These are phyloP conservation scores for Cunninghamia lanceolata DNA, from an alignment of 75 land plant genomes.

Conservation along the genomic window DNA sequence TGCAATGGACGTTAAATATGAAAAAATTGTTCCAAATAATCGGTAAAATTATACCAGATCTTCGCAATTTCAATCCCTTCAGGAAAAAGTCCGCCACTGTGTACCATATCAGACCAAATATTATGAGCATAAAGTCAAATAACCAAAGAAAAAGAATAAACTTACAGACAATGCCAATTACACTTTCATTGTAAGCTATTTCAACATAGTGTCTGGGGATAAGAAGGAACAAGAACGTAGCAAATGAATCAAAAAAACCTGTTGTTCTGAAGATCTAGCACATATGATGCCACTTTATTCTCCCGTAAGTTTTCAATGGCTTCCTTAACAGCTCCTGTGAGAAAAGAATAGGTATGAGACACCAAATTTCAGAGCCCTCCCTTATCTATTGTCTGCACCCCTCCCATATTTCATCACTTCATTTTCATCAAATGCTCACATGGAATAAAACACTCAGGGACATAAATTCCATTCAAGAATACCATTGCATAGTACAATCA, in stretches of 20 bases:
- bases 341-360: not conserved
- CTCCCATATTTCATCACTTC: not conserved
- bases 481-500: not conserved
- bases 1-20: not conserved
- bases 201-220: not conserved
- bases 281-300: constrained; percentile 68
- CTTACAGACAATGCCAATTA: not conserved
- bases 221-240: not conserved
- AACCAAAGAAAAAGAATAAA: not conserved
- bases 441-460: not conserved
- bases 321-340: constrained; percentile 81
- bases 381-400: not conserved
- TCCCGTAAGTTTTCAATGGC: constrained; percentile 76
- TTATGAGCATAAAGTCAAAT: not conserved
- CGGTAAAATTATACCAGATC: constrained; percentile 64
- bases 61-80: constrained; percentile 95
- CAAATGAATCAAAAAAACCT: constrained; percentile 39
- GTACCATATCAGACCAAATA: constrained; percentile 13
- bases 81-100: constrained; percentile 98
- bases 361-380: not conserved
- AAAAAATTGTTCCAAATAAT: not conserved
- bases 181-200: not conserved
- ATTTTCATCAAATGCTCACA: not conserved
- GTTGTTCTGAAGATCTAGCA: constrained; percentile 95
- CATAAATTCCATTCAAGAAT: not conserved